Evolutionary conservation across 331 rosid genomes (phyloP), one percentile per base, ranked within the genome.

Genomic region (Malus hybrid): DNA sequence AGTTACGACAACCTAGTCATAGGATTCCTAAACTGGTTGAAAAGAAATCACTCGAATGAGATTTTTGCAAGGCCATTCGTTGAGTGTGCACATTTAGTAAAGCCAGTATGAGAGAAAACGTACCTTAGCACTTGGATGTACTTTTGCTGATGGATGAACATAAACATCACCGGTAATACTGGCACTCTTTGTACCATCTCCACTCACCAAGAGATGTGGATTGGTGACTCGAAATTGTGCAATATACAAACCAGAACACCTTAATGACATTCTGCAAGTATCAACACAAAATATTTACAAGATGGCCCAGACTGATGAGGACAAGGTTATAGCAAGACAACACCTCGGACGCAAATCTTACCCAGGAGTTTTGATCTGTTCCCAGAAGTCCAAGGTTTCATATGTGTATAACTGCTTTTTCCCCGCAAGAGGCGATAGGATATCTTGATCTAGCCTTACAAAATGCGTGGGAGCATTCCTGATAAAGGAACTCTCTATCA

Each of bases 361-460:
- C 97, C 92, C 99, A 8, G 99, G 96, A 82, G 96, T 94, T 84
- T 94, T 94, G 74, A 94, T 94, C 78, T 94, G 99, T 84, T 94
- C 99, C 99, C 96, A 94, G 79, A 88, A 92, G 82, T 91, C 96
- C 85, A 8, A 73, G 63, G 92, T 88, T 85, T 94, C 97, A 66
- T 94, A 86, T n/a, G 96, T 89, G 63, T 87, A 91, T 36, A 94
- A 84, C 80, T 92, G 92, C 68, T 92, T 88, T 89, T 94, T 94
- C 76, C 99, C 99, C 0, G 99, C 99, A 67, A 94, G 87, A 75
- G 99, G 97, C 61, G 99, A 85, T 75, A 94, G 88, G 77, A 94
- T 94, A 82, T 94, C 97, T 88, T 94, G 99, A 87, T 94, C 99
- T 86, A 94, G 72, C 82, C 99, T 86, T 78, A 92, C 97, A 76